Conservation (phyloP, 768 basidiomycete species). For the Podaxis sp. region DNA sequence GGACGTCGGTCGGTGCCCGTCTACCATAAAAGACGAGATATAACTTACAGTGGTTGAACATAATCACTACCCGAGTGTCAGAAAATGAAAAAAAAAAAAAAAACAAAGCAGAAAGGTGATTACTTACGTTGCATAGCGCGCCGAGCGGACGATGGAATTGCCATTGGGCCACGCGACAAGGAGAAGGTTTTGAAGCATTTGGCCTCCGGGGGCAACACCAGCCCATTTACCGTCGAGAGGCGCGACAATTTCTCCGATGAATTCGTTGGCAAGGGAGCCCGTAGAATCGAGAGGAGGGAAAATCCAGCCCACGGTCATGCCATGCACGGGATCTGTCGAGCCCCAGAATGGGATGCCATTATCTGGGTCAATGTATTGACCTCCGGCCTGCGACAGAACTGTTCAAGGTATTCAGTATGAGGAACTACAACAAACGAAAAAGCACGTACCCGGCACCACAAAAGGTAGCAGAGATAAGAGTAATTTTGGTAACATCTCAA, state of each 20-base stretch:
- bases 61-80: conserved; percentile 29
- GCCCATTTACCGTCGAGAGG: conserved; percentile 54
- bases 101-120: not conserved
- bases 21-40: not conserved
- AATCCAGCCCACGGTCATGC: conserved; percentile 46
- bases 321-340: conserved; percentile 38
- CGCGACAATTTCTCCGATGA: conserved; percentile 61
- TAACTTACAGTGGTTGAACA: conserved; percentile 33
- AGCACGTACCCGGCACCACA: not conserved
- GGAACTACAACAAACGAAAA: not conserved
- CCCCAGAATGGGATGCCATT: conserved; percentile 57
- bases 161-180: conserved; percentile 62
- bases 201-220: conserved; percentile 50
- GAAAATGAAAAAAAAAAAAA: not conserved
- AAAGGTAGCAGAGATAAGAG: not conserved
- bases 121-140: conserved; percentile 53
- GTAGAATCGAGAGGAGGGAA: conserved; percentile 48
- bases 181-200: conserved; percentile 55
- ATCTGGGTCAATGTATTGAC: conserved; percentile 37
- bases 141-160: conserved; percentile 49
- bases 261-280: conserved; percentile 43
- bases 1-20: not conserved
- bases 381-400: not conserved
- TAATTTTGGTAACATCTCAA: not conserved
- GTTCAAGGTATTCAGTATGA: not conserved